These are phyloP conservation scores for Staphylotrichum longicolle DNA, from an alignment of 495 filamentous ascomycete species.

Conservation along the genomic window DNA sequence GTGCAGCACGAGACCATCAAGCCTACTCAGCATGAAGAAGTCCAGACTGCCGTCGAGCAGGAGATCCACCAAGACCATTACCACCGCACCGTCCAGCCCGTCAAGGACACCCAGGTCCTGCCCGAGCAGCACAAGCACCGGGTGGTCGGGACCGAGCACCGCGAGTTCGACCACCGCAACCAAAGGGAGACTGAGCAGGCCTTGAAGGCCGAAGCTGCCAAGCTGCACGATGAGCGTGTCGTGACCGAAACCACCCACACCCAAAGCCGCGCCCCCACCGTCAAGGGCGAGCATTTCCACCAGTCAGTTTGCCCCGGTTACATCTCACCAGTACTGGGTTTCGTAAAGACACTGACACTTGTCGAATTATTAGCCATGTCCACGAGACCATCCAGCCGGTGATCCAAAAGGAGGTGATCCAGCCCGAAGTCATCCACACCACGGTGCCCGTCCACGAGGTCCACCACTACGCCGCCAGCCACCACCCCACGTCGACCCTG, in stretches of 20 bases:
- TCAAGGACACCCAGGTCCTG: not conserved
- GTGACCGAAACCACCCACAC: not conserved
- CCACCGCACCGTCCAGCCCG: not conserved
- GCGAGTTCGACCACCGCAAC: not conserved
- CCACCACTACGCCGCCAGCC: too few relatives aligned
- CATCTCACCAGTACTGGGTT: too few relatives aligned
- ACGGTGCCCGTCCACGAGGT: too few relatives aligned
- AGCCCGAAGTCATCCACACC: too few relatives aligned
- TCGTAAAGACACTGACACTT: too few relatives aligned
- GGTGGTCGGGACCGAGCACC: not conserved
- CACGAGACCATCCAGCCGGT: too few relatives aligned
- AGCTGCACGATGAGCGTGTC: not conserved
- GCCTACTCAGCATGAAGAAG: not conserved
- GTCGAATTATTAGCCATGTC: too few relatives aligned
- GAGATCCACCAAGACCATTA: not conserved
- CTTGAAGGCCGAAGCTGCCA: not conserved
- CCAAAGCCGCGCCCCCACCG: not conserved
- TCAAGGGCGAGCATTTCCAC: not conserved
- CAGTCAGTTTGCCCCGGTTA: too few relatives aligned
- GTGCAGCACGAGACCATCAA: not conserved
- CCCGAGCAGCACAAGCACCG: not conserved
- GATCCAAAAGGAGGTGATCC: too few relatives aligned
- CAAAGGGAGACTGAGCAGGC: not conserved
- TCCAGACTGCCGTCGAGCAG: not conserved
- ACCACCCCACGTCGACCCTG: too few relatives aligned